A percentile compares a stretch with the other conserved stretches of the same genome.
Evolutionary conservation across 495 filamentous ascomycete species (phyloP).

Genomic region (Penicillium riverlandense): DNA sequence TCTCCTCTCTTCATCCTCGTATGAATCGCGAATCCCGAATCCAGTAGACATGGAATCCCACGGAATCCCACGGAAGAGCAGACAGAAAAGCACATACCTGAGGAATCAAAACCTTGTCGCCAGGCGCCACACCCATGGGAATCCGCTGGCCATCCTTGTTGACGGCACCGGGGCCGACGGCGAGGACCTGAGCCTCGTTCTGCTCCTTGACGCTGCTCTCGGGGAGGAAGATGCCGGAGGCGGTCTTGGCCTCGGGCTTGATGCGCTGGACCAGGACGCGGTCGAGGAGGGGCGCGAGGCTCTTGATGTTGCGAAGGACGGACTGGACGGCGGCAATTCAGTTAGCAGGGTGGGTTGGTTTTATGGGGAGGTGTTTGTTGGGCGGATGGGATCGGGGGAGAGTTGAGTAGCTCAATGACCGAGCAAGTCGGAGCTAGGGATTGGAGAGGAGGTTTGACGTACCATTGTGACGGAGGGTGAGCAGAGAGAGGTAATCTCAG

Average conservation of each 20-base stretch:
- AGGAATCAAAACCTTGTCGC: constrained; percentile 94
- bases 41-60: too few species aligned
- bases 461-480: constrained; percentile 19
- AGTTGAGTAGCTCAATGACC: too few species aligned
- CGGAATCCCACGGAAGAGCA: not conserved
- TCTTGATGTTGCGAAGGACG: constrained; percentile 90
- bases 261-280: constrained; percentile 96
- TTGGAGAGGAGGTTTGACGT: constrained; percentile 4
- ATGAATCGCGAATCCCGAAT: constrained; percentile 1
- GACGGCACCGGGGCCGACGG: constrained; percentile 81
- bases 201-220: constrained; percentile 96
- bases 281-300: constrained; percentile 93
- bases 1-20: not conserved
- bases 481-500: too few species aligned
- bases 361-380: too few species aligned
- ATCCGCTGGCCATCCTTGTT: constrained; percentile 85
- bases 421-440: too few species aligned
- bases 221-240: constrained; percentile 92
- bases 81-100: constrained; percentile 55
- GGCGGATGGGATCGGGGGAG: too few species aligned
- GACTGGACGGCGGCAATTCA: constrained; percentile 19
- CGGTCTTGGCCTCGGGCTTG: constrained; percentile 95
- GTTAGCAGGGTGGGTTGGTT: too few species aligned
- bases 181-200: constrained; percentile 92
- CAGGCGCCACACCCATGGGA: constrained; percentile 67